A percentile compares a stretch with the other conserved stretches of the same genome.
Evolutionary conservation across 768 basidiomycete genomes (phyloP).

Genomic region (Arthromyces matolae): DNA sequence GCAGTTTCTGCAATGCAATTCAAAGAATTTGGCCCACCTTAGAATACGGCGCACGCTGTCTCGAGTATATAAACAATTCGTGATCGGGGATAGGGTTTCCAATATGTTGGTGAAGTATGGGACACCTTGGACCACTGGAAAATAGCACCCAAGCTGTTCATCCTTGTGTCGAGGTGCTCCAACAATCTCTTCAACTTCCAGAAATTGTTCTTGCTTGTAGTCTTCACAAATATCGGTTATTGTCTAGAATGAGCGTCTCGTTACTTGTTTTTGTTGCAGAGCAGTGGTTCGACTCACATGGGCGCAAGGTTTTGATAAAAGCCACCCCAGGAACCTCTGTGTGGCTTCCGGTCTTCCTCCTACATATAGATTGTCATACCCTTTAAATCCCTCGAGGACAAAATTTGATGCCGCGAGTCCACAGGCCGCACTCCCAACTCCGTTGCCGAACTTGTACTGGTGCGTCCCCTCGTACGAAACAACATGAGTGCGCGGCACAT

Average conservation of each 20-base stretch:
- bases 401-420: slow-evolving; percentile 4
- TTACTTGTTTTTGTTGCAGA: background rate
- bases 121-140: background rate
- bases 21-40: background rate
- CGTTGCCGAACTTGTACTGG: background rate
- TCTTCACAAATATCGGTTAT: background rate
- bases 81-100: no score
- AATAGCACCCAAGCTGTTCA: accelerated
- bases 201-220: background rate
- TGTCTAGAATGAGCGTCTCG: background rate
- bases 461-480: background rate
- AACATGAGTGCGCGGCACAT: background rate
- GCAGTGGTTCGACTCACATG: background rate
- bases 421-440: background rate
- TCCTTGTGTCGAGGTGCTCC: background rate
- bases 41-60: background rate
- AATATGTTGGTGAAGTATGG: background rate
- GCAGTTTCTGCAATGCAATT: background rate
- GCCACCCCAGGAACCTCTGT: background rate
- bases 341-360: accelerated
- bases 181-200: background rate
- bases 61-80: background rate
- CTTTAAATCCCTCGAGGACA: background rate
- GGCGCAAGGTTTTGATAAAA: background rate
- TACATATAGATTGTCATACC: background rate